phyloP scores from a whole-genome alignment of 169 alveolate genomes.

The Cryptosporidium andersoni region DNA sequence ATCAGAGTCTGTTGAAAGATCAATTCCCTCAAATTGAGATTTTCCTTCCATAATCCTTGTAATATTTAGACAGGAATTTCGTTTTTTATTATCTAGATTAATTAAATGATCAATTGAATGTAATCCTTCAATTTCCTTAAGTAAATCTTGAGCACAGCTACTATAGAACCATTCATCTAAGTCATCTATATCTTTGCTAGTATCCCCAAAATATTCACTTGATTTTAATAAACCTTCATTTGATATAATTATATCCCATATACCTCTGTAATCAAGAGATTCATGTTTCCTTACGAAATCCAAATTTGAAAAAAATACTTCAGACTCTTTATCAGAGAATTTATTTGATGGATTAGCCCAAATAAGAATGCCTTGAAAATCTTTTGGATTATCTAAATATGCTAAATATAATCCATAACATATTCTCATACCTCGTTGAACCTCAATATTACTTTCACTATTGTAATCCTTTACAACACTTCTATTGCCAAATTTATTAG shows the following conservation, averaged over 20 bases:
- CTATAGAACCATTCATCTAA: conserved; percentile 33
- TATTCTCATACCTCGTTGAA: conserved; percentile 10
- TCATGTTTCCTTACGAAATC: background rate
- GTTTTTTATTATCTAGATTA: too few species aligned
- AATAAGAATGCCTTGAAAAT: conserved; percentile 7
- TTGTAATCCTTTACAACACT: conserved; percentile 1
- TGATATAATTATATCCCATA: too few species aligned
- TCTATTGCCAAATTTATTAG: conserved; percentile 9
- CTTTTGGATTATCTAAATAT: conserved; percentile 7
- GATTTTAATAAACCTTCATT: too few species aligned
- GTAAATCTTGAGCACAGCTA: conserved; percentile 15
- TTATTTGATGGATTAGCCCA: conserved; percentile 1
- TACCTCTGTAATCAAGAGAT: background rate
- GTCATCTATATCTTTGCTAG: background rate
- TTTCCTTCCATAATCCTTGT: conserved; percentile 13
- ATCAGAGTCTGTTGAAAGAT: background rate
- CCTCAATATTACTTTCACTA: conserved; percentile 11
- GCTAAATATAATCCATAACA: conserved; percentile 31
- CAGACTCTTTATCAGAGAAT: background rate
- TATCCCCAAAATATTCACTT: background rate
- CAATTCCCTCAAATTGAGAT: conserved; percentile 38
- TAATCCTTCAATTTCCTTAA: conserved; percentile 13
- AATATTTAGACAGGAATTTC: background rate
- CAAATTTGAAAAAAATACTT: background rate
- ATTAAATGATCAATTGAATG: background rate